Evolutionary conservation across 2,329 filamentous ascomycete genomes (phyloP).

Genomic region (Colletotrichum destructivum): DNA sequence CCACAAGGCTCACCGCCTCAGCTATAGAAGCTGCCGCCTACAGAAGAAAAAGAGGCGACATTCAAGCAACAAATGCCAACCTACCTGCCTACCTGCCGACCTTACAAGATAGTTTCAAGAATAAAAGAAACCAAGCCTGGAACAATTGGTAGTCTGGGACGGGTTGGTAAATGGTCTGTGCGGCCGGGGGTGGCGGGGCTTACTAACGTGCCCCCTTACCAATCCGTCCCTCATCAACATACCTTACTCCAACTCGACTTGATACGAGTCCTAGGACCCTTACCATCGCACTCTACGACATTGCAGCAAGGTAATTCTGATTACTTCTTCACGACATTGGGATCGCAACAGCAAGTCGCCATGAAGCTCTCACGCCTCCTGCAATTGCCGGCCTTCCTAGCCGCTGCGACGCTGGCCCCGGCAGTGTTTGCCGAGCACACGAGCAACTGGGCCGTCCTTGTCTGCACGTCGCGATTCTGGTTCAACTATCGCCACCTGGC

Average conservation of each 20-base stretch:
- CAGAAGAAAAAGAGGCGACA: too few species aligned
- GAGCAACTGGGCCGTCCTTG: constrained; percentile 99
- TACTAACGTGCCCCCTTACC: constrained; percentile 41
- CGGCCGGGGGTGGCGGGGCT: constrained; percentile 1
- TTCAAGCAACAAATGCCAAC: too few species aligned
- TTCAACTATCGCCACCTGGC: constrained; percentile 99
- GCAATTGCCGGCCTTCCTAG: constrained; percentile 64
- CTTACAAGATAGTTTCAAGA: too few species aligned
- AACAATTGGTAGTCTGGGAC: not conserved
- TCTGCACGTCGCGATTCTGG: constrained; percentile 98
- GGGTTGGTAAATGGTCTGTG: constrained; percentile 22
- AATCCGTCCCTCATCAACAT: constrained; percentile 1
- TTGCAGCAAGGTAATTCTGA: not conserved
- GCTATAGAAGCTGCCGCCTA: too few species aligned
- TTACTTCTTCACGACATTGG: not conserved
- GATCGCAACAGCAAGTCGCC: constrained; percentile 11
- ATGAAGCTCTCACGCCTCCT: constrained; percentile 68
- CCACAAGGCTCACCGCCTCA: too few species aligned
- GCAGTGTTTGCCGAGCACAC: constrained; percentile 82
- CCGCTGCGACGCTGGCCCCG: constrained; percentile 61
- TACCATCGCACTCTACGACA: not conserved
- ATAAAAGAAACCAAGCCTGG: too few species aligned
- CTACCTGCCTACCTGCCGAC: too few species aligned
- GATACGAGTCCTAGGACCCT: constrained; percentile 14
- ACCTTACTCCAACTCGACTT: constrained; percentile 2